Evolutionary conservation across 1,139 yeast species (phyloP), one percentile per base, ranked within the genome.

Genomic region (Hemisphaericaspora xylofermentans): DNA sequence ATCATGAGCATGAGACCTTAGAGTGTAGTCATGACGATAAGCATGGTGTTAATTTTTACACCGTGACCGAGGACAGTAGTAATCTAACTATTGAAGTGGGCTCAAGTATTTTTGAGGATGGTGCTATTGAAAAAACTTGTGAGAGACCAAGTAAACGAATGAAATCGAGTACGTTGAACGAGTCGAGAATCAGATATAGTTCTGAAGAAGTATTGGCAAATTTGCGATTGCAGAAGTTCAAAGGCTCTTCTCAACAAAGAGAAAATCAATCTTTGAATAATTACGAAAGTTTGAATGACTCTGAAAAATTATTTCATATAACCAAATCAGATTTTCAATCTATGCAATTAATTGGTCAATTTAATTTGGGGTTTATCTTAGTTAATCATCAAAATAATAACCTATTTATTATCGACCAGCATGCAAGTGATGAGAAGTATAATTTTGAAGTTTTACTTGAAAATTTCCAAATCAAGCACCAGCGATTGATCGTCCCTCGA

Each of bases 401-500:
- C 56, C 58, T 93, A 33, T 89, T 93, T 53, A 91, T 93, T 34
- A 76, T 93, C 37, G 99, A 93, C 59, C 99, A 93, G 61, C 99
- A 93, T 65, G 98, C 98, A 1, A 87, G 96, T 48, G 98, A 93
- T 63, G 99, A 93, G 57, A 93, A 89, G 54, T 88, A 56, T 63
- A 93, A 93, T 60, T 93, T 88, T 66, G 98, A 94, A 58, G 70
- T 68, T 40, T 64, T 88, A 15, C 72, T 71, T 9, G 80, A 86
- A 0, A 62, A 65, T 0, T 78, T 88, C 49, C 52, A 52, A 33
- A 48, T 56, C 21, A 74, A 78, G 38, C 71, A 75, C 33, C 98
- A 93, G 60, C 80, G 81, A 1, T 66, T 93, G 39, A 87, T 93
- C 7, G 64, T 68, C 0, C 95, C 96, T 0, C 71, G 77, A 27